phyloP scores from a whole-genome alignment of 1,284 basidiomycete genomes.

The Kalmanozyma brasiliensis region DNA sequence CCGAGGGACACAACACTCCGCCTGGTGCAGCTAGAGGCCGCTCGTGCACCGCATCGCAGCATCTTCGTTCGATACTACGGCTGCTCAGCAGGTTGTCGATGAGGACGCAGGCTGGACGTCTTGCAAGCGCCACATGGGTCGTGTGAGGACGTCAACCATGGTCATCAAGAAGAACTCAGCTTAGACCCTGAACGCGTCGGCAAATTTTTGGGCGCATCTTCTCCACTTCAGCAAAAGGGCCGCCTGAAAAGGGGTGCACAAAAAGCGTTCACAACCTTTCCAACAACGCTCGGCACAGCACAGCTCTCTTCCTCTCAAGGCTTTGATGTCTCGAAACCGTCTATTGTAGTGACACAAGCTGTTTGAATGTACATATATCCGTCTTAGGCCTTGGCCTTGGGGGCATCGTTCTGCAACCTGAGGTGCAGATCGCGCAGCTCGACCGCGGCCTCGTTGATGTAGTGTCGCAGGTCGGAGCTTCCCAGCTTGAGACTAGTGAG shows the following conservation, averaged over 20 bases:
- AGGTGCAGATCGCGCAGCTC: slow-evolving; percentile 67
- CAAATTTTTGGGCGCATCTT: slow-evolving; percentile 15
- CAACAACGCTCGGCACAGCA: not conserved
- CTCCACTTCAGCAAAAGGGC: not conserved
- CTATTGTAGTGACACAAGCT: not conserved
- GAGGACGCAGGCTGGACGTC: not conserved
- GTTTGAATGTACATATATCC: not conserved
- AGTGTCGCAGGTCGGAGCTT: slow-evolving; percentile 70
- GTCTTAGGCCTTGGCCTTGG: slow-evolving; percentile 23
- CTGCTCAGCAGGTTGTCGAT: not conserved
- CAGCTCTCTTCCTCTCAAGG: not conserved
- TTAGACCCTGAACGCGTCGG: slow-evolving; percentile 22
- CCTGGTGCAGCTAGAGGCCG: not conserved
- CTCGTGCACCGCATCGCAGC: slow-evolving; percentile 1
- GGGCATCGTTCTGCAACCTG: slow-evolving; percentile 44
- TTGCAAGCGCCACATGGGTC: not conserved
- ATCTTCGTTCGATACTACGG: not conserved
- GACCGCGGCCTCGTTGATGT: slow-evolving; percentile 67
- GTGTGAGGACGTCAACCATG: not conserved
- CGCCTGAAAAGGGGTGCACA: not conserved
- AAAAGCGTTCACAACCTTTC: not conserved
- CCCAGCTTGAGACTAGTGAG: slow-evolving; percentile 80
- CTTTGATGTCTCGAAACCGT: not conserved
- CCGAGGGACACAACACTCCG: not conserved
- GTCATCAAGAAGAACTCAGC: not conserved